Evolutionary conservation across 768 basidiomycete species (phyloP).

Genomic region (Serendipita sp.): DNA sequence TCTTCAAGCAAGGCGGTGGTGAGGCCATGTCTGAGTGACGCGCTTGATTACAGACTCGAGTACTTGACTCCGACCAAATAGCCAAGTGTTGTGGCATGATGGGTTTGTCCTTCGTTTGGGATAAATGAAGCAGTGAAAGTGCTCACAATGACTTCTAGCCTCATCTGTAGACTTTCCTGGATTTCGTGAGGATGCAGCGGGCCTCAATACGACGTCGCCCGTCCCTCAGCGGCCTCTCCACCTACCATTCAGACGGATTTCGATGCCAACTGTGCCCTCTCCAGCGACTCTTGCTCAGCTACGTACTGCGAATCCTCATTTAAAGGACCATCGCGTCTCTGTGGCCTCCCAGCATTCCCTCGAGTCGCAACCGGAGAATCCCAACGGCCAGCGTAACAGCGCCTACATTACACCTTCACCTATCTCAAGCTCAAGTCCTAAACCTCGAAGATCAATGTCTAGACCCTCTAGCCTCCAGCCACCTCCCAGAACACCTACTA

Average conservation of each 20-base stretch:
- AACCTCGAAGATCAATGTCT: conserved; percentile 25
- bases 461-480: conserved; percentile 22
- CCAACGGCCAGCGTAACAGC: conserved; percentile 1
- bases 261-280: conserved; percentile 23
- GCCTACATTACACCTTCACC: conserved; percentile 15
- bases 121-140: too few relatives aligned
- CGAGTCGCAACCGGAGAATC: conserved; percentile 49
- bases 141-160: neutral
- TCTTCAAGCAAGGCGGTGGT: too few relatives aligned
- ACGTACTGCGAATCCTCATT: neutral
- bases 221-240: conserved; percentile 9
- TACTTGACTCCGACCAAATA: neutral
- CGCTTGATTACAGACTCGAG: neutral
- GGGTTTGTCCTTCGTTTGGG: too few relatives aligned
- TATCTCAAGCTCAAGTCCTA: conserved; percentile 12
- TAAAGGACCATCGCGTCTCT: neutral
- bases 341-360: conserved; percentile 28
- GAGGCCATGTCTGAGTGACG: neutral
- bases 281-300: conserved; percentile 38
- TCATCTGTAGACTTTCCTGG: conserved; percentile 10
- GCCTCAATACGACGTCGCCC: neutral
- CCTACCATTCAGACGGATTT: conserved; percentile 30
- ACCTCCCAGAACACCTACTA: conserved; percentile 16
- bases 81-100: neutral
- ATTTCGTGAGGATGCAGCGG: neutral